Conservation (phyloP, 1,139 yeast genomes). For the Tardiomyces blankii region DNA sequence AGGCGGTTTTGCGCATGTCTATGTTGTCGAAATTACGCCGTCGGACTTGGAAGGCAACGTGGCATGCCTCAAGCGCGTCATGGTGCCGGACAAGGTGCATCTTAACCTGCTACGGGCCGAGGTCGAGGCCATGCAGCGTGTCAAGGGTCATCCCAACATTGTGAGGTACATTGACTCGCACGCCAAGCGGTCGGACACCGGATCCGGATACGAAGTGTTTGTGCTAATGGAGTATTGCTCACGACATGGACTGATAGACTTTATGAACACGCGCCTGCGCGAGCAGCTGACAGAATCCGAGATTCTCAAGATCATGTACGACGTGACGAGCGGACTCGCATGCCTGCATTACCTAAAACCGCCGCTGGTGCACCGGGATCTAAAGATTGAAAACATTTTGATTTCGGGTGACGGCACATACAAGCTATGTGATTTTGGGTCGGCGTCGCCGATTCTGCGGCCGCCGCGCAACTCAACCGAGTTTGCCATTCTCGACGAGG, state of each 20-base stretch:
- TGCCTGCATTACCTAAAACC: slow-evolving; percentile 79
- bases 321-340: slow-evolving; percentile 72
- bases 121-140: slow-evolving; percentile 77
- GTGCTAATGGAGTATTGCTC: slow-evolving; percentile 84
- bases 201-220: slow-evolving; percentile 68
- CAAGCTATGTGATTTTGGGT: slow-evolving; percentile 91
- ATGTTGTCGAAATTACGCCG: slow-evolving; percentile 42
- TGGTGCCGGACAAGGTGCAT: slow-evolving; percentile 64
- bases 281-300: slow-evolving; percentile 76
- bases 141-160: slow-evolving; percentile 65
- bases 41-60: slow-evolving; percentile 18
- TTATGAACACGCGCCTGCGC: slow-evolving; percentile 83
- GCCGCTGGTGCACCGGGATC: slow-evolving; percentile 83
- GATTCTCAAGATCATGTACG: slow-evolving; percentile 71
- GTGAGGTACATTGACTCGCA: slow-evolving; percentile 91
- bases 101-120: slow-evolving; percentile 59
- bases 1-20: slow-evolving; percentile 77
- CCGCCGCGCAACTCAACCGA: slow-evolving; percentile 60
- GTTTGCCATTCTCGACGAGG: slow-evolving; percentile 60
- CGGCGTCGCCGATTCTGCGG: slow-evolving; percentile 59
- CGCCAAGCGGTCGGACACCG: slow-evolving; percentile 54
- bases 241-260: slow-evolving; percentile 78
- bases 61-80: slow-evolving; percentile 62
- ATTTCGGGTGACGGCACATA: slow-evolving; percentile 62
- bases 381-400: slow-evolving; percentile 89